A percentile compares a stretch with the other conserved stretches of the same genome.
These are phyloP conservation scores for Fusarium denticulatum DNA, from an alignment of 2,329 filamentous ascomycete genomes.

Conservation along the genomic window DNA sequence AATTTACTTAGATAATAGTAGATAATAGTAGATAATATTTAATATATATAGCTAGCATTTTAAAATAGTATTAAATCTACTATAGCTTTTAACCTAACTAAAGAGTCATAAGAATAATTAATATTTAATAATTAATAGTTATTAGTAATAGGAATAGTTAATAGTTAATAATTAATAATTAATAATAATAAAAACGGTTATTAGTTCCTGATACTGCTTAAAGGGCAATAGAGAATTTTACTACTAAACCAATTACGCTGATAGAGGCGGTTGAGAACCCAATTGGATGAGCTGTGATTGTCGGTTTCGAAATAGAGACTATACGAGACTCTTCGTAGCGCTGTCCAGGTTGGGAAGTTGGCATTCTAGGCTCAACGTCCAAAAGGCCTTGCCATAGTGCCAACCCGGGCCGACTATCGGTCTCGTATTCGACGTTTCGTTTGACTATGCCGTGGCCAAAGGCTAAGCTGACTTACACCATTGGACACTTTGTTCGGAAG, in stretches of 20 bases:
- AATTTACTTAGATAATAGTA: no score
- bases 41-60: no score
- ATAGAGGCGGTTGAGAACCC: neutral
- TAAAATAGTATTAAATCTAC: no score
- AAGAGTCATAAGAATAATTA: no score
- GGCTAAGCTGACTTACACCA: neutral
- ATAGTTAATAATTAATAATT: no score
- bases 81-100: no score
- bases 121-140: no score
- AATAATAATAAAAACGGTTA: no score
- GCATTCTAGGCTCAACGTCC: no score
- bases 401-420: neutral
- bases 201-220: conserved; percentile 2
- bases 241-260: conserved; percentile 21
- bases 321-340: accelerated
- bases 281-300: neutral
- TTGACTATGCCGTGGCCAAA: neutral
- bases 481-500: neutral
- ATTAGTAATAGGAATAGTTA: no score
- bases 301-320: accelerated
- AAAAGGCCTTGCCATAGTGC: no score
- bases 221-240: conserved; percentile 21
- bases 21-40: no score
- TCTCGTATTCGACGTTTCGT: neutral
- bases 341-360: neutral